Conservation (phyloP, 108 stramenopile species). For the Poteriospumella lacustris region DNA sequence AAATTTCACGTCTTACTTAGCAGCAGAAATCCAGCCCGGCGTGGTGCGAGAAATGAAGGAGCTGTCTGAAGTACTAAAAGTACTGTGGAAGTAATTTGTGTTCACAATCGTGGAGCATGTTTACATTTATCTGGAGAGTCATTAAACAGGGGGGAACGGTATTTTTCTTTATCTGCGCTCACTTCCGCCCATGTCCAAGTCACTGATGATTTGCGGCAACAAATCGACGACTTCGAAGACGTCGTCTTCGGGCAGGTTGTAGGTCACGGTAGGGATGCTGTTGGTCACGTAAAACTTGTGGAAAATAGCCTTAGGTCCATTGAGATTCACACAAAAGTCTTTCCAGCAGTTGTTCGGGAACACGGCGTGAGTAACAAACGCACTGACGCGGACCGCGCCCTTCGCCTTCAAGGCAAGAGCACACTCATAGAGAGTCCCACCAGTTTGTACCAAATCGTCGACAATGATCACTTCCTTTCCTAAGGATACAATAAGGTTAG, state of each 20-base stretch:
- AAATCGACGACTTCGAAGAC: slow-evolving; percentile 73
- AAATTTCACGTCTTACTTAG: too few species aligned
- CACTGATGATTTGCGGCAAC: slow-evolving; percentile 62
- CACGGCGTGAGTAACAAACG: slow-evolving; percentile 74
- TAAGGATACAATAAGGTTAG: background rate
- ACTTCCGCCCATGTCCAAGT: too few species aligned
- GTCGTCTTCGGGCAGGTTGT: slow-evolving; percentile 60
- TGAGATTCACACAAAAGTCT: slow-evolving; percentile 57
- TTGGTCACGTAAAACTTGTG: slow-evolving; percentile 77
- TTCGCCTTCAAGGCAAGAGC: slow-evolving; percentile 62
- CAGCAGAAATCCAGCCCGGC: too few species aligned
- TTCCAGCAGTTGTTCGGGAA: slow-evolving; percentile 72
- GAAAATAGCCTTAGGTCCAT: slow-evolving; percentile 68
- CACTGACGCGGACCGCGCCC: slow-evolving; percentile 66
- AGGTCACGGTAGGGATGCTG: slow-evolving; percentile 70
- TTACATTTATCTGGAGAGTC: too few species aligned
- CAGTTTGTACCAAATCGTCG: slow-evolving; percentile 76
- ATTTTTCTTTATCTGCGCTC: too few species aligned
- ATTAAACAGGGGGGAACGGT: too few species aligned
- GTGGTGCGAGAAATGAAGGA: too few species aligned
- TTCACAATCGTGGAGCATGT: too few species aligned
- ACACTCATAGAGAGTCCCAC: slow-evolving; percentile 84
- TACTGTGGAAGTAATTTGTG: too few species aligned
- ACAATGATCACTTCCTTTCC: slow-evolving; percentile 67
- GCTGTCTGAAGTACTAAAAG: too few species aligned